Base-by-base conservation (phyloP, 257 asterid species). In the Rauvolfia tetraphylla region DNA sequence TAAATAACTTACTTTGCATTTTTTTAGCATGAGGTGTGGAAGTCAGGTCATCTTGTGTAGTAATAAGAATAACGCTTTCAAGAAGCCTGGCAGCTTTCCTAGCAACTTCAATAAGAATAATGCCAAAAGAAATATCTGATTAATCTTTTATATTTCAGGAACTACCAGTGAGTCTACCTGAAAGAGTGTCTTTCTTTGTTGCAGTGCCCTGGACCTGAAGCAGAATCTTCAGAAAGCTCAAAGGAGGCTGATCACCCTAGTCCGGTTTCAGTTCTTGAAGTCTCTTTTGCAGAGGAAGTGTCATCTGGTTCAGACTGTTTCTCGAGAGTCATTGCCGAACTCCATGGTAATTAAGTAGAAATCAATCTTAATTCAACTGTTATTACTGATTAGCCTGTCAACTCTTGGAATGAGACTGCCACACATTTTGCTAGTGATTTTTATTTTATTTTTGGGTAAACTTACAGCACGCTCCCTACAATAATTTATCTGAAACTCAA, bases 161-260 rank as follows among this genome's bases (percentile, higher is more conserved):
- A 75, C 75, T 68, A 20, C 74, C 74, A 25, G 58, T 62, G 67
- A 86, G 77, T 68, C 82, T 73, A 71, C 71, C 82, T 46, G 74
- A 74, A 53, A 86, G 18, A 68, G 66, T 58, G 25, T 65, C 83
- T 65, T n/a, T 76, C 72, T 65, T 49, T 68, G 71, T 72, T 25
- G 59, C 76, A 61, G 75, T 79, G 78, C 73, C 39, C 75, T 71
- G 76, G 67, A 62, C 83, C 84, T 71, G 86, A 93, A 84, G 85
- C 76, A 8, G 96, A 85, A 71, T 88, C 83, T 48, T 83, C 85
- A 62, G 93, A 85, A 78, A 82, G 90, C 88, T 89, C 86, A 65
- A 89, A 86, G 80, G 97, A 90, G 80, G 92, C 87, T 46, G 93
- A 89, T 77, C 91, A 90, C 87, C 90, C 85, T 67, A 95, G 99